Base-by-base conservation (phyloP, 768 basidiomycete genomes). In the Sarcomyxa edulis region DNA sequence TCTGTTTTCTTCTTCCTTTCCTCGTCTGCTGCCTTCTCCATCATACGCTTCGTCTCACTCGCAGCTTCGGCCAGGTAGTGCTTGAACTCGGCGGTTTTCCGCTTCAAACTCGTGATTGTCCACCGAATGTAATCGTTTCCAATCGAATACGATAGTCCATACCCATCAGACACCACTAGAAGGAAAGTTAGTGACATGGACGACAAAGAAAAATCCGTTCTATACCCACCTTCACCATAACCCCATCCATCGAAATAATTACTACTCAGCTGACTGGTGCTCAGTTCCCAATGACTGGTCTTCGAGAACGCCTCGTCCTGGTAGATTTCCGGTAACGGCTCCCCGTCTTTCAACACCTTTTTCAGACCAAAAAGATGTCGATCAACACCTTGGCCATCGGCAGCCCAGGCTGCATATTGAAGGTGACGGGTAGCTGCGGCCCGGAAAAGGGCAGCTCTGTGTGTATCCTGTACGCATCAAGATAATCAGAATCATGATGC, bases 301-400 rank as follows among this genome's bases (percentile, higher is more conserved):
- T 69, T 71, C 6, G 66, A 51, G 52, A 72, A 95, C 6, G 84
- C 79, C 37, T 63, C 60, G 52, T 97, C 92, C 33, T 54, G 71
- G 66, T 89, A 94, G 3, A 96, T 66, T 45, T 61, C 76, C 1
- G 89, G 94, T 24, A 81, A 44, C 23, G 64, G 51, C 60, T 97
- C 94, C 20, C 80, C 87, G 7, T 77, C 74, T 37, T 70, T 65
- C 32, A 97, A 48, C 50, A 88, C 65, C 68, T 81, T 85, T 68
- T 88, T 94, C 49, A 99, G 64, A 6, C 94, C 96, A 59, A 94
- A 97, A 43, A 98, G 65, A 61, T 99, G 96, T 23, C 95, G 72
- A 60, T 98, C 95, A 15, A 99, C 91, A 31, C 94, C 96, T 58
- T 88, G 82, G 1, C 86, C 96, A 44, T 95, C 89, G 2, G 92